These are phyloP conservation scores for Diaporthe citri DNA, from an alignment of 2,329 filamentous ascomycete species.

Conservation along the genomic window DNA sequence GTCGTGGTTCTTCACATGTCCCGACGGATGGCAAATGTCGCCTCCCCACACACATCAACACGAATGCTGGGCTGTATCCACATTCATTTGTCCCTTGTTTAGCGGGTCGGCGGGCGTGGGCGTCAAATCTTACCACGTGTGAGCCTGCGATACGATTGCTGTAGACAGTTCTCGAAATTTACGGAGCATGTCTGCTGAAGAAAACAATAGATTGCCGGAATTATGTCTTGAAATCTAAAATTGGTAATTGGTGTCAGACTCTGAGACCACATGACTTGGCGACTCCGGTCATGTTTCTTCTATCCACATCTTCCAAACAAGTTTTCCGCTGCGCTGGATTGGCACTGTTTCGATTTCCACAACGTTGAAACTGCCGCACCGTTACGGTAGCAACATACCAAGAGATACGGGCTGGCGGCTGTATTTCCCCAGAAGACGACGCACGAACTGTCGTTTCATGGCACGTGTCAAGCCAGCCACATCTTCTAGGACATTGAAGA, in stretches of 20 bases:
- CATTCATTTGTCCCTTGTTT: not conserved
- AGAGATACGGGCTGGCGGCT: not conserved
- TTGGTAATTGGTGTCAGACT: not conserved
- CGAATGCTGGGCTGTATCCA: slow-evolving; percentile 8
- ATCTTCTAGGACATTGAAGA: not conserved
- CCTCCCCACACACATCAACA: not conserved
- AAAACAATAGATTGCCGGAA: not conserved
- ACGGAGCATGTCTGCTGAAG: not conserved
- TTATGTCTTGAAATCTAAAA: not conserved
- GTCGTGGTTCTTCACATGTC: not conserved
- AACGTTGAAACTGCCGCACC: not conserved
- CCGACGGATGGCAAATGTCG: not conserved
- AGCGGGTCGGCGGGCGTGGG: not conserved
- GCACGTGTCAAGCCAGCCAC: not conserved
- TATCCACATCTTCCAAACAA: slow-evolving; percentile 4
- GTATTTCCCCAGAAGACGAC: not conserved
- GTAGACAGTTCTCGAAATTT: not conserved
- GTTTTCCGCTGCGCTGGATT: not conserved
- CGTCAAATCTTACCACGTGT: not conserved
- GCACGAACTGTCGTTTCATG: not conserved
- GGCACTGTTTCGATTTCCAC: slow-evolving; percentile 11
- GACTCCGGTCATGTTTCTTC: not conserved
- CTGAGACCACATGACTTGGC: not conserved
- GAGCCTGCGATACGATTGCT: not conserved
- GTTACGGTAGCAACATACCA: not conserved